A percentile compares a stretch with the other conserved stretches of the same genome.
Evolutionary conservation across 2,329 filamentous ascomycete genomes (phyloP).

Genomic region (Aureobasidium sp.): DNA sequence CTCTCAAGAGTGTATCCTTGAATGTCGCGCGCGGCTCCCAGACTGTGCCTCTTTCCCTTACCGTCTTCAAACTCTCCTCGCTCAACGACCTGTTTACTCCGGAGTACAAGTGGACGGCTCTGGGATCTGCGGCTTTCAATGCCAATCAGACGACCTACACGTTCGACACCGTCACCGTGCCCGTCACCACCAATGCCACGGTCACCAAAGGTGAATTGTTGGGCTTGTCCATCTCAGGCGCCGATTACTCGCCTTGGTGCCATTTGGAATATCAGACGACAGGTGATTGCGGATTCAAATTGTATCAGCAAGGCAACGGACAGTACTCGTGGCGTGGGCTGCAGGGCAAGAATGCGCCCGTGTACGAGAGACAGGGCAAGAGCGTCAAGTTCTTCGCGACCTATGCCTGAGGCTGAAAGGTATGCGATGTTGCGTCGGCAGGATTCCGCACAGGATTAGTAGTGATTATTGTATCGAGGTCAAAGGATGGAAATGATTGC

Average conservation of each 20-base stretch:
- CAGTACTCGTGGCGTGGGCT: constrained; percentile 21
- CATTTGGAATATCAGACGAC: constrained; percentile 20
- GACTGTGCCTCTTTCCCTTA: constrained; percentile 19
- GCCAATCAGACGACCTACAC: constrained; percentile 19
- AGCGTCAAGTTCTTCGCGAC: constrained; percentile 21
- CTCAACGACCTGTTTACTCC: constrained; percentile 20
- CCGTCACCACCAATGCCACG: constrained; percentile 21
- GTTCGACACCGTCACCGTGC: constrained; percentile 20
- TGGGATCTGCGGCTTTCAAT: constrained; percentile 19
- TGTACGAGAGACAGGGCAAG: constrained; percentile 21
- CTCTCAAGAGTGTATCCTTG: constrained; percentile 19
- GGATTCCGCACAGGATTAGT: too few species aligned
- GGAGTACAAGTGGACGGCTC: constrained; percentile 20
- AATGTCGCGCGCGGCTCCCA: constrained; percentile 20
- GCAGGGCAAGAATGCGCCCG: constrained; percentile 18
- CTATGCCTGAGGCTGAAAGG: constrained; percentile 17
- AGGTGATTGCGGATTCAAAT: constrained; percentile 1
- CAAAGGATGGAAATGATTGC: neutral
- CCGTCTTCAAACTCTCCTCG: constrained; percentile 22
- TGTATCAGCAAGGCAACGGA: constrained; percentile 21
- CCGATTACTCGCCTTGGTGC: constrained; percentile 22
- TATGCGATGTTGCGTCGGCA: neutral
- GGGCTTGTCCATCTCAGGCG: constrained; percentile 19
- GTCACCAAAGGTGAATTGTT: constrained; percentile 20
- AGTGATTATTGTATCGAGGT: neutral